Conservation (phyloP, 176 grass and related monocot species). For the Paspalum notatum region DNA sequence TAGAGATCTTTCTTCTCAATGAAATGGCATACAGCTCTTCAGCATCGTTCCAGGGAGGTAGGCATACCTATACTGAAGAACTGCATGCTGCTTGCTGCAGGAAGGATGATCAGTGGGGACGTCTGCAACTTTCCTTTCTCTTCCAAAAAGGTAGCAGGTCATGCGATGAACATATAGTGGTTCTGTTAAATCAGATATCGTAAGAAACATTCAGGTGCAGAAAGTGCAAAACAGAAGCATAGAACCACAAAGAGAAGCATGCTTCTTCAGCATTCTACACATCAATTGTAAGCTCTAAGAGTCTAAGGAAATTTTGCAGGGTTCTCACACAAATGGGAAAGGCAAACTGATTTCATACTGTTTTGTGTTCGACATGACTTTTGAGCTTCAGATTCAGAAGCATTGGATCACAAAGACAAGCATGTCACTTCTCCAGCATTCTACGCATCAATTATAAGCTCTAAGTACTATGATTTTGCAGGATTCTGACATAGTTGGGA, state of each 20-base stretch:
- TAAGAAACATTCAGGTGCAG: slow-evolving; percentile 24
- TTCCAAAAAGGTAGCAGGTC: slow-evolving; percentile 94
- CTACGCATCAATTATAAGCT: too few relatives aligned
- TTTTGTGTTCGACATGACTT: background rate
- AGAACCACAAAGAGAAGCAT: slow-evolving; percentile 19
- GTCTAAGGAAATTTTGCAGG: background rate
- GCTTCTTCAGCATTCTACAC: background rate
- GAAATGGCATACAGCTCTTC: background rate
- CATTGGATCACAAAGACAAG: too few relatives aligned
- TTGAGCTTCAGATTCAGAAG: background rate
- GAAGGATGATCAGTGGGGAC: slow-evolving; percentile 94
- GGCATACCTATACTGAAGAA: slow-evolving; percentile 50
- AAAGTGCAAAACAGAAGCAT: slow-evolving; percentile 3
- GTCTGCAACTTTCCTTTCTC: slow-evolving; percentile 92
- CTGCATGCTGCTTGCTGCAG: slow-evolving; percentile 97
- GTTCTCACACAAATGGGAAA: background rate
- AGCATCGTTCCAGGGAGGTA: background rate
- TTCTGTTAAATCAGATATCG: slow-evolving; percentile 57
- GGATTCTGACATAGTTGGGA: too few relatives aligned
- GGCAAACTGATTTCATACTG: background rate
- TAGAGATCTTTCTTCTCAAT: background rate
- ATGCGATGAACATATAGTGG: slow-evolving; percentile 90
- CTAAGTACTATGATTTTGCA: too few relatives aligned
- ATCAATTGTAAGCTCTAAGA: background rate
- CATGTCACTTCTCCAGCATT: too few relatives aligned